These are phyloP conservation scores for Fagopyrum tataricum DNA, from an alignment of 148 eudicot genomes.

Conservation along the genomic window DNA sequence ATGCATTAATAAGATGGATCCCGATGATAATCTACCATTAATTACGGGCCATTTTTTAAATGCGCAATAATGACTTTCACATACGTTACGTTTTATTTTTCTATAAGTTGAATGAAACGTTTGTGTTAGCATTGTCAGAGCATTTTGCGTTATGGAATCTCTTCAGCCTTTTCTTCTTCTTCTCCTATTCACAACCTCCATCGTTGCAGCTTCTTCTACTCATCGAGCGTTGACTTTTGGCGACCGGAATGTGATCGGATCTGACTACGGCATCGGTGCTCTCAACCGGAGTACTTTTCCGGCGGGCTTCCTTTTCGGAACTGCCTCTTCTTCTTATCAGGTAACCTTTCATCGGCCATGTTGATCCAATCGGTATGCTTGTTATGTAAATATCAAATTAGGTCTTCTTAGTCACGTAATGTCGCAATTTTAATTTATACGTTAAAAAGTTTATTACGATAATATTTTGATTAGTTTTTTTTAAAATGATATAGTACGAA, in stretches of 20 bases:
- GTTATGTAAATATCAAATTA: too few relatives aligned
- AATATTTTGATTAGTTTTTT: too few relatives aligned
- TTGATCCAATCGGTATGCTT: not conserved
- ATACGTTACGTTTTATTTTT: not conserved
- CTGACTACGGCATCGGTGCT: conserved; percentile 8
- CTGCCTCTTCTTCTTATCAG: conserved; percentile 40
- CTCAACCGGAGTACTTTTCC: conserved; percentile 31
- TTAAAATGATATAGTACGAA: not conserved
- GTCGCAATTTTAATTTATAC: too few relatives aligned
- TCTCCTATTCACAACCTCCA: not conserved
- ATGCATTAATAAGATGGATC: too few relatives aligned
- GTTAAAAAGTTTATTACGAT: too few relatives aligned
- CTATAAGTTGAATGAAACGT: not conserved
- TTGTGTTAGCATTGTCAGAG: not conserved
- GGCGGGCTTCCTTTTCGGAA: conserved; percentile 23
- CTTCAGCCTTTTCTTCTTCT: not conserved
- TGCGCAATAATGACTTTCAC: not conserved
- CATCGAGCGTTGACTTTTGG: too few relatives aligned
- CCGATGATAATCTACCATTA: too few relatives aligned
- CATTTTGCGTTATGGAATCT: not conserved
- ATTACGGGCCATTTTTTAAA: too few relatives aligned
- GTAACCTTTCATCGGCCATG: not conserved
- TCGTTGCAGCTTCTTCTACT: too few relatives aligned
- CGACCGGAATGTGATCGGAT: not conserved
- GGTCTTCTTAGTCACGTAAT: too few relatives aligned